Percentiles rank a stretch among this genome's conserved stretches.
phyloP scores from a whole-genome alignment of 495 filamentous ascomycete genomes.

The Xylaria intraflava region DNA sequence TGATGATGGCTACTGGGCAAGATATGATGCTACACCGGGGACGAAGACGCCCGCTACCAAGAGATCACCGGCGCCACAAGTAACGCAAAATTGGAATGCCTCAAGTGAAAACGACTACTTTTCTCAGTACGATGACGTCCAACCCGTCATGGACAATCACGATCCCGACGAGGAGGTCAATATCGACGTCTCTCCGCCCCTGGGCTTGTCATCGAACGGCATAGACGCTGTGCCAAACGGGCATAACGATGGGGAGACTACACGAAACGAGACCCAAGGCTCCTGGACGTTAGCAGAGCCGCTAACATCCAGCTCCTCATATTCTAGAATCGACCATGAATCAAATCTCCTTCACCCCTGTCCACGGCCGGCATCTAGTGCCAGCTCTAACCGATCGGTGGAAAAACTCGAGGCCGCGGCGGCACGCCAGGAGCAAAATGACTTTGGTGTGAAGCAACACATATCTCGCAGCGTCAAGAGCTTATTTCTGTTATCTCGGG shows the following conservation, averaged over 20 bases:
- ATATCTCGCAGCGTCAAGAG: conserved; percentile 84
- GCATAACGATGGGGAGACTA: conserved; percentile 20
- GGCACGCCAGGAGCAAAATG: conserved; percentile 57
- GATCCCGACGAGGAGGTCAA: conserved; percentile 61
- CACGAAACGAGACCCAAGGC: conserved; percentile 22
- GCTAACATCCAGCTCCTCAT: conserved; percentile 34
- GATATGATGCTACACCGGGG: conserved; percentile 78
- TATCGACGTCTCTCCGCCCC: conserved; percentile 30
- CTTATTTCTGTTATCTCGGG: conserved; percentile 71
- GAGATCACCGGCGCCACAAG: conserved; percentile 50
- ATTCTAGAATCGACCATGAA: conserved; percentile 22
- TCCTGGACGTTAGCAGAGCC: conserved; percentile 35
- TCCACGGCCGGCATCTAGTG: conserved; percentile 47
- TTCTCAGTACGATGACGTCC: conserved; percentile 79
- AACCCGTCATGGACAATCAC: conserved; percentile 85
- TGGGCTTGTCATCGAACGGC: conserved; percentile 24
- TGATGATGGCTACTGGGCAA: conserved; percentile 90
- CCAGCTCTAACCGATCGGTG: conserved; percentile 51
- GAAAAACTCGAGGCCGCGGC: conserved; percentile 61
- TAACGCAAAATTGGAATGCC: conserved; percentile 14
- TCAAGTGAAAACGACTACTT: conserved; percentile 72
- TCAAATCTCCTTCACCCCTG: conserved; percentile 30
- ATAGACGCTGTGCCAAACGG: conserved; percentile 18
- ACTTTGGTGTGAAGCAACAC: conserved; percentile 82
- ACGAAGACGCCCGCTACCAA: conserved; percentile 63